Evolutionary conservation across 768 basidiomycete genomes (phyloP), one percentile per base, ranked within the genome.

Genomic region (Leccinum variicolor): DNA sequence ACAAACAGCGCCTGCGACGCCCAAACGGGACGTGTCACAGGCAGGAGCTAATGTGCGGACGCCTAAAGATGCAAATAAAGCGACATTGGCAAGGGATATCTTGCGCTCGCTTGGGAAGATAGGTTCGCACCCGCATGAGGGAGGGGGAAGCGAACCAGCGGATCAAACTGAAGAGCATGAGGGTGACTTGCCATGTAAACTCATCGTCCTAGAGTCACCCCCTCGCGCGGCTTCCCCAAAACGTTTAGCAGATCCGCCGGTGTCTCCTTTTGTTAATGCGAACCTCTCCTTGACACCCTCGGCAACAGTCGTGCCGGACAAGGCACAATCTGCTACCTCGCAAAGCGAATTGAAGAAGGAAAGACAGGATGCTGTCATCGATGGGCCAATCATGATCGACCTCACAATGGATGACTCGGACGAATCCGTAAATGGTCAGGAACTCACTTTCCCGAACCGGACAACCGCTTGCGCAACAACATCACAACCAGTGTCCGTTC

Each of bases 1-100:
- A 13, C 62, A 58, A 43, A 43, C 52, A 13, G 21, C 8, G 19
- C 25, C 34, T 14, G 43, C 21, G 29, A 66, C 60, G 36, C 65
- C 68, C 10, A 45, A 34, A 43, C 53, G 47, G 46, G 51, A 50
- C 19, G 41, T 17, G 4, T 31, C 50, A 25, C 52, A 50, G 19
- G 21, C 14, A 25, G 51, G 41, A 21, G 23, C 50, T 21, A 48
- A 29, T n/a, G 21, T 17, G 21, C 72, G 66, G 45, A 69, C 72
- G 1, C 74, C 74, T 15, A 68, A 66, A 33, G 69, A 81, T 28
- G 83, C 81, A 6, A 76, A 84, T 64, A 80, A 74, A 61, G 78
- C 70, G 48, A 75, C 74, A 45, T 74, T 88, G 26, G 85, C 86
- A 2, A 77, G 73, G 46, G 84, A 86, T 66, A 73, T 88, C 47